Evolutionary conservation across 2,329 filamentous ascomycete genomes (phyloP), one percentile per base, ranked within the genome.

Genomic region (Fusarium goolgardi): DNA sequence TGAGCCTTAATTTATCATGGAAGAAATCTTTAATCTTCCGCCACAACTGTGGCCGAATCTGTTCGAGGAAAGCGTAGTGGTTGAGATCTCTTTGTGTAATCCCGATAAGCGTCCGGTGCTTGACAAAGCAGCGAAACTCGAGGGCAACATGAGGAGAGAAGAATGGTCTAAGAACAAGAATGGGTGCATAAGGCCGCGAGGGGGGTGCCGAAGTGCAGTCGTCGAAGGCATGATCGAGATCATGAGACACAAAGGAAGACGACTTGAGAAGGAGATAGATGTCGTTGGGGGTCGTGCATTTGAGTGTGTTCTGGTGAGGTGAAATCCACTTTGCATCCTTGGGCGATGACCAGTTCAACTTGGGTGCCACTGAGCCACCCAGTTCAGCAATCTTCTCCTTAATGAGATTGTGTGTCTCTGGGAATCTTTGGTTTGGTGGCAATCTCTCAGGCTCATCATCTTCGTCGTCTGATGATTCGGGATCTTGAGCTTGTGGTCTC

Each of bases 291-390:
- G 88, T 89, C 6, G 89, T 90, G 79, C 96, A 99, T 78, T 97
- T 93, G 81, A 97, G 91, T 46, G 92, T 96, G 79, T 99, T 99
- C 73, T 90, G 79, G 85, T 95, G 77, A 80, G 80, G 90, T 80
- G 86, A 88, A 78, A 99, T 97, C 91, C 94, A 97, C 23, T 92
- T 93, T 11, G 96, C 96, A 76, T 99, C 96, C 78, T 97, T 97
- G 6, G 96, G 96, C 6, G 94, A 90, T 8, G 94, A 97, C 96
- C 96, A 99, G 81, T 98, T 98, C 46, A 99, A 83, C 79, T 99
- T 99, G 1, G 96, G 96, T 3, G 91, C 90, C 11, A 97, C 94
- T 63, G 90, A 88, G 61, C 95, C 95, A 18, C 93, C 94, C 1
- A 98, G 86, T 72, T 94, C 91, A 15, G 84, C 80, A 65, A 99